Percentiles rank a stretch among this genome's conserved stretches.
Evolutionary conservation across 1,284 basidiomycete species (phyloP).

Genomic region (Cutaneotrichosporon sp.): DNA sequence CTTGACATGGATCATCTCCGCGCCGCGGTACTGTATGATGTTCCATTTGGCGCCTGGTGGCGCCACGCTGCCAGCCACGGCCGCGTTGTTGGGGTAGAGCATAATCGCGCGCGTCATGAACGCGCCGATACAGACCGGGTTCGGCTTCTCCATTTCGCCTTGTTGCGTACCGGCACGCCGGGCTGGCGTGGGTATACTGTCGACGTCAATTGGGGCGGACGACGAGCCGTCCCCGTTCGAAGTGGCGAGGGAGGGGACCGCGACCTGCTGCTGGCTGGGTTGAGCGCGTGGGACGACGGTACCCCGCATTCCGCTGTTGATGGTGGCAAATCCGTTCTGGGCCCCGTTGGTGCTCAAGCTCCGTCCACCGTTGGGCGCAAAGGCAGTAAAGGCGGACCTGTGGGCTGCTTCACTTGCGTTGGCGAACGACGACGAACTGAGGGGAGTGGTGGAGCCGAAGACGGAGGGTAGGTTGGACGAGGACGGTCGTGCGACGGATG

Average conservation of each 20-base stretch:
- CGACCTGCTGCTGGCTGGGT: too few relatives aligned
- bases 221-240: slow-evolving; percentile 13
- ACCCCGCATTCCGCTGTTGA: too few relatives aligned
- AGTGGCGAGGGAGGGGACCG: background rate
- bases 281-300: too few relatives aligned
- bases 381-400: background rate
- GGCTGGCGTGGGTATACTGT: slow-evolving; percentile 10
- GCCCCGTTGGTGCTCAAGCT: background rate
- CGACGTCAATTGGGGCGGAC: slow-evolving; percentile 31
- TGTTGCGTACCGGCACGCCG: background rate
- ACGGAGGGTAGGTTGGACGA: background rate
- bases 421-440: background rate
- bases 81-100: slow-evolving; percentile 74
- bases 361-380: background rate
- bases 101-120: slow-evolving; percentile 74
- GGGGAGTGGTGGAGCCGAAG: background rate
- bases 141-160: slow-evolving; percentile 25
- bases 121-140: slow-evolving; percentile 75
- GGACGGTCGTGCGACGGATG: too few relatives aligned
- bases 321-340: background rate
- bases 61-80: slow-evolving; percentile 52
- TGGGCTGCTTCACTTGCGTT: slow-evolving; percentile 1
- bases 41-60: slow-evolving; percentile 24
- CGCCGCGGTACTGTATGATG: slow-evolving; percentile 42
- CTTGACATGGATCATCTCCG: slow-evolving; percentile 71